Evolutionary conservation across 169 alveolate genomes (phyloP).

Genomic region (Eimeria brunetti): DNA sequence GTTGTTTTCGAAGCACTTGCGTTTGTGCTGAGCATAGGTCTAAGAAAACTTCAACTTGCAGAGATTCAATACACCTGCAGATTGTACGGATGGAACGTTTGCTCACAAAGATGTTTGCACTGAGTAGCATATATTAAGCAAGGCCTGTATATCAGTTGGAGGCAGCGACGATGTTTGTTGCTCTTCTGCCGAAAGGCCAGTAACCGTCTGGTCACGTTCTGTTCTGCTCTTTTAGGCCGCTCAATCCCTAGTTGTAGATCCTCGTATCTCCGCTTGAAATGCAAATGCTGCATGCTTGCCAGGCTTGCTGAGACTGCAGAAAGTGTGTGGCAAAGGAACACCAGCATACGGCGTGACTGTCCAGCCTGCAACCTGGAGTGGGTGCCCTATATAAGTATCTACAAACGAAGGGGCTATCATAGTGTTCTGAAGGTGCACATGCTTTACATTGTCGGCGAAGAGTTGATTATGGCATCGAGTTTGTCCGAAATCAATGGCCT

Average conservation of each 20-base stretch:
- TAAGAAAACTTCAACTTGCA: neutral
- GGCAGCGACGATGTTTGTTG: neutral
- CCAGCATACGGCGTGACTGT: neutral
- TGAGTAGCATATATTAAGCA: neutral
- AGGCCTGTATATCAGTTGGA: neutral
- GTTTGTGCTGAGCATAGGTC: neutral
- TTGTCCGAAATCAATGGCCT: neutral
- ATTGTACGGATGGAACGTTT: neutral
- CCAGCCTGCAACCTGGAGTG: neutral
- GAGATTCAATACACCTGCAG: neutral
- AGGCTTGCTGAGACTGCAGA: neutral
- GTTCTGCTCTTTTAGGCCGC: too few relatives aligned
- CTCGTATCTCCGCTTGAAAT: too few relatives aligned
- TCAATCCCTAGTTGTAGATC: neutral
- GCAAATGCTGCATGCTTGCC: neutral
- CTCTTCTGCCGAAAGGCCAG: too few relatives aligned
- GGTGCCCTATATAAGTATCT: neutral
- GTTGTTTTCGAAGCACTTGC: neutral
- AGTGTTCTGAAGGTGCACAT: neutral
- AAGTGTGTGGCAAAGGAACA: neutral
- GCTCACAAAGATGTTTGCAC: neutral
- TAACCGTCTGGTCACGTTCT: too few relatives aligned
- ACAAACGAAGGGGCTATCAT: neutral
- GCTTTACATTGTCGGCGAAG: neutral
- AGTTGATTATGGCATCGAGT: neutral